Evolutionary conservation across 2,329 filamentous ascomycete species (phyloP), one percentile per base, ranked within the genome.

Genomic region (Phoma sp.): DNA sequence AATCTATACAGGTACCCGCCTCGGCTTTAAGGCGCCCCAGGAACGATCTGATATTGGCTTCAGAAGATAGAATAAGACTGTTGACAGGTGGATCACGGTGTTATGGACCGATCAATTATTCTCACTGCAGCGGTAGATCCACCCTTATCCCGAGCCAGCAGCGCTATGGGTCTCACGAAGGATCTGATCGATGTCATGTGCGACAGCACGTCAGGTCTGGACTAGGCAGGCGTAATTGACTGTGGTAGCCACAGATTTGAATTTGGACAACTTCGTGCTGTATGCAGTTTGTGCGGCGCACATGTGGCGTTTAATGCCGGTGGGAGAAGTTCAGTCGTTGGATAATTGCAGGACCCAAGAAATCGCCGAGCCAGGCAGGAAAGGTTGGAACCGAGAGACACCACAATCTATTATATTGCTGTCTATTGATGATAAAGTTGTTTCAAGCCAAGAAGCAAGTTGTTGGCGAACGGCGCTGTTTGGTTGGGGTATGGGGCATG

Each of bases 341-440:
- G 67, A 65, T 62, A 47, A 61, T 60, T 50, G 47, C 46, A 57
- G 58, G 59, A 50, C 46, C 18, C 43, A 58, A 57, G 39, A 53
- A 36, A 51, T 38, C 33, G 47, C 44, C 40, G 55, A 60, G 45
- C 54, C 50, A 33, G 50, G 57, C 41, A 50, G 42, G 41, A 40
- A 52, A 45, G 18, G 43, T 41, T 52, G 54, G 52, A 55, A 42
- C 40, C 50, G 57, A 55, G 51, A 39, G 22, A 47, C 47, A 44
- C 35, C n/a, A 47, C 54, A 70, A 71, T 73, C 48, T 71, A 72
- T 66, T 72, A 71, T 58, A 73, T 70, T 71, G 58, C 22, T 25
- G 27, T 60, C 57, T 62, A 62, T 58, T 47, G 53, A 55, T 53
- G 57, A 45, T 63, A 55, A 36, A 62, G 56, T 45, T 59, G 64